phyloP scores from a whole-genome alignment of 228 moss, liverwort and hornwort genomes.

The Sphagnum magellanicum region DNA sequence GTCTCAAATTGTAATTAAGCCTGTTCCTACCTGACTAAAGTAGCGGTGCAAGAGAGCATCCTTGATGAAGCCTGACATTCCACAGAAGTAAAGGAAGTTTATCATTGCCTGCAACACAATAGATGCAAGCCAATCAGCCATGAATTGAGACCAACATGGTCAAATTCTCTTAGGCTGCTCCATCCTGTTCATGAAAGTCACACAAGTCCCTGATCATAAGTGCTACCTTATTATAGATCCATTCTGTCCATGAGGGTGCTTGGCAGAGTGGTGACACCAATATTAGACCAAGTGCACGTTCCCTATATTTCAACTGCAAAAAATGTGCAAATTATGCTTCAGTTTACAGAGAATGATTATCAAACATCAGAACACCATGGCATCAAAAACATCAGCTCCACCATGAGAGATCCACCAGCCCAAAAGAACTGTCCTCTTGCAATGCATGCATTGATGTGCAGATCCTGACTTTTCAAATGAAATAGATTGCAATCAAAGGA shows the following conservation, averaged over 20 bases:
- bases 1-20: too few relatives aligned
- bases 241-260: conserved; percentile 79
- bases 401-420: too few relatives aligned
- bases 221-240: conserved; percentile 80
- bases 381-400: too few relatives aligned
- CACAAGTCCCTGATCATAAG: too few relatives aligned
- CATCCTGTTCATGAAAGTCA: background rate
- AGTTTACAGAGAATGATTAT: too few relatives aligned
- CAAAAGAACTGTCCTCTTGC: too few relatives aligned
- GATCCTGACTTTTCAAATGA: too few relatives aligned
- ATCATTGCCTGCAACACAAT: conserved; percentile 46
- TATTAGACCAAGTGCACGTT: conserved; percentile 73
- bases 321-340: background rate
- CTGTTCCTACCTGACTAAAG: conserved; percentile 47
- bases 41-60: conserved; percentile 76
- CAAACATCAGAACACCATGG: too few relatives aligned
- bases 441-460: too few relatives aligned
- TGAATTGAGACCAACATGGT: background rate
- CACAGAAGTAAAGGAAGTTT: conserved; percentile 71
- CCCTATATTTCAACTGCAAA: conserved; percentile 69
- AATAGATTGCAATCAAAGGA: too few relatives aligned
- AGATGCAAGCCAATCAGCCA: too few relatives aligned
- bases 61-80: conserved; percentile 80
- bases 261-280: conserved; percentile 81
- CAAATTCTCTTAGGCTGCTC: background rate